Conservation (phyloP, 768 basidiomycete genomes). For the Leccinum aurantiacum region DNA sequence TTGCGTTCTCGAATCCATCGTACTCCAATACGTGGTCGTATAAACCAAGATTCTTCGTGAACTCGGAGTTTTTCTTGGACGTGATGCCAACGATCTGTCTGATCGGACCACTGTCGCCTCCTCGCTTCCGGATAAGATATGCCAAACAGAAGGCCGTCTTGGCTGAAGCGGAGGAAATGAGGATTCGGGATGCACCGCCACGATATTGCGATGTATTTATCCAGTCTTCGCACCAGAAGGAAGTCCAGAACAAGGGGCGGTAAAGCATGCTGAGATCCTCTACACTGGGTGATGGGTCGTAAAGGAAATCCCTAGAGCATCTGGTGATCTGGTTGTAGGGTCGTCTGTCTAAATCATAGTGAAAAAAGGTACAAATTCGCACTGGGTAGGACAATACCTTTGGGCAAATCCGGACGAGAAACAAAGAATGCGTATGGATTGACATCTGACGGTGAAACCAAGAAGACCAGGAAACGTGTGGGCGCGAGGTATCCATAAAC, state of each 20-base stretch:
- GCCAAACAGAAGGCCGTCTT: constrained; percentile 74
- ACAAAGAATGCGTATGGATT: constrained; percentile 56
- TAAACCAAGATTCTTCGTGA: constrained; percentile 53
- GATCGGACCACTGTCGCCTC: constrained; percentile 9
- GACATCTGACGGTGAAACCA: constrained; percentile 50
- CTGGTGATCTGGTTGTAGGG: constrained; percentile 70
- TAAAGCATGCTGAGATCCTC: constrained; percentile 74
- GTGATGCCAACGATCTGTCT: constrained; percentile 58
- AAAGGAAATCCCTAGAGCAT: constrained; percentile 56
- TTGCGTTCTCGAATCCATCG: constrained; percentile 39
- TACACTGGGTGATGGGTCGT: constrained; percentile 42
- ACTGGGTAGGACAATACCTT: constrained; percentile 38
- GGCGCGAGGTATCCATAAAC: constrained; percentile 65
- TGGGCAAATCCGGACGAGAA: constrained; percentile 59
- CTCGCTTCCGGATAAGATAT: constrained; percentile 53
- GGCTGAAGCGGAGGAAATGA: constrained; percentile 70
- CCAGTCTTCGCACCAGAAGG: constrained; percentile 78
- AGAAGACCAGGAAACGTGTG: constrained; percentile 53
- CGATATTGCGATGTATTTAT: constrained; percentile 51
- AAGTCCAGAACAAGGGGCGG: constrained; percentile 72
- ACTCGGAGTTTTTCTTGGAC: constrained; percentile 51
- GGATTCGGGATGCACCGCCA: constrained; percentile 44
- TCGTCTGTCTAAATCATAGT: constrained; percentile 49
- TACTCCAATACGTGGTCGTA: constrained; percentile 62
- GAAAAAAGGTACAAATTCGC: neutral